These are phyloP conservation scores for Salix viminalis DNA, from an alignment of 345 rosid species.

Conservation along the genomic window DNA sequence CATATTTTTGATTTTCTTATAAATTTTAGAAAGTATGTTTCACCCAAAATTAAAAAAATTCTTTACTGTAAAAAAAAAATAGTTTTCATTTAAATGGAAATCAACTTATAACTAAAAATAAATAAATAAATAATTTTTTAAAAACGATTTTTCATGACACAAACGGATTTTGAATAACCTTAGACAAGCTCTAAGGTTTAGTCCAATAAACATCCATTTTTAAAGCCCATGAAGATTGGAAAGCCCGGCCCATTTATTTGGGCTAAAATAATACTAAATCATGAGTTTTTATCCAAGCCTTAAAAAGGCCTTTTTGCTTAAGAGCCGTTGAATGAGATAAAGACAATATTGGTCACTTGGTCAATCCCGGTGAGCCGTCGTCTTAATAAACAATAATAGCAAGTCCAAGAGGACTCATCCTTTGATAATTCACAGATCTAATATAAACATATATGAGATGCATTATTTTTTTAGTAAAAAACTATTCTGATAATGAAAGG, in stretches of 20 bases:
- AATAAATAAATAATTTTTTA: no score
- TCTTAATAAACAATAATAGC: not conserved
- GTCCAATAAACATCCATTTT: not conserved
- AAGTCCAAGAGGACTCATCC: not conserved
- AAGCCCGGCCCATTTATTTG: not conserved
- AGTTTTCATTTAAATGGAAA: no score
- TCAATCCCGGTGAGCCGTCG: not conserved
- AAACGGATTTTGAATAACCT: no score
- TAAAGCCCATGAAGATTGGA: not conserved
- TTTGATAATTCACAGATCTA: not conserved
- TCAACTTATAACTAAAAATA: no score
- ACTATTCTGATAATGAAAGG: no score
- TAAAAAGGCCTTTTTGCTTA: not conserved
- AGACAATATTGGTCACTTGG: not conserved
- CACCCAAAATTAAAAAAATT: no score
- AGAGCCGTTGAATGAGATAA: not conserved
- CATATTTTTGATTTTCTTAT: no score
- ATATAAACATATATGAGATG: no score
- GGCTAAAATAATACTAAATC: not conserved
- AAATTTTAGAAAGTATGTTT: no score
- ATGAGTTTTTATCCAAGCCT: not conserved
- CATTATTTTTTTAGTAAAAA: no score
- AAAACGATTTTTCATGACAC: no score
- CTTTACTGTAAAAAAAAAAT: accelerated
- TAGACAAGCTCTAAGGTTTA: not conserved